Base-by-base conservation (phyloP, 305 asterid genomes). In the Rubia balearica region DNA sequence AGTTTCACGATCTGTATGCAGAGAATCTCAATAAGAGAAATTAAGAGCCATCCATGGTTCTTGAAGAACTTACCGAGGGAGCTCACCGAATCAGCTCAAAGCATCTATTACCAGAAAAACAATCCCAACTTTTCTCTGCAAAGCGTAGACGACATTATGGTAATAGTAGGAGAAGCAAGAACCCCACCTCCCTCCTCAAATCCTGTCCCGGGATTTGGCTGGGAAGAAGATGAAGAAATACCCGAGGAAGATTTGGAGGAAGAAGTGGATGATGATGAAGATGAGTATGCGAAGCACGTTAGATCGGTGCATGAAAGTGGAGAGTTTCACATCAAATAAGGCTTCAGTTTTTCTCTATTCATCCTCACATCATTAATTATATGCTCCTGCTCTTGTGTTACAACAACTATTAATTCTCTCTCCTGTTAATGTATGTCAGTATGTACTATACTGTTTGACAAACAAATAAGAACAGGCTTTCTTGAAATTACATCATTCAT, bases 291-390 rank as follows among this genome's bases (percentile, higher is more conserved):
- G 4, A 87, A 75, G 74, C 96, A 86, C 30, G 91, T 92, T 19
- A 90, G 88, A 76, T 77, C 73, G 43, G 95, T 81, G 27, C 98
- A 86, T 75, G 91, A 88, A 45, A 92, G 96, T 76, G 96, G 96
- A 65, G 97, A 89, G 71, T 82, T 86, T 68, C 79, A 73, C 67
- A 73, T 84, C 65, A 72, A 62, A 65, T 10, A 41, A 19, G 21
- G 62, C n/a, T 4, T 67, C 3, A 24, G 17, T 21, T 8, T 16
- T 17, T 67, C 42, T 67, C 56, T 42, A 5, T 67, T 45, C 10
- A 57, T 57, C 62, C 9, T 27, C 64, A 8, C 16, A 14, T 21
- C 7, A 13, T 24, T 16, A 14, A 24, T 67, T 11, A 3, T 56
- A 46, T 67, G 24, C 10, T 33, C 19, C 46, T 62, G 24, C 19